Evolutionary conservation across 2,329 filamentous ascomycete genomes (phyloP), one percentile per base, ranked within the genome.

Genomic region (Penicillium nordicum): DNA sequence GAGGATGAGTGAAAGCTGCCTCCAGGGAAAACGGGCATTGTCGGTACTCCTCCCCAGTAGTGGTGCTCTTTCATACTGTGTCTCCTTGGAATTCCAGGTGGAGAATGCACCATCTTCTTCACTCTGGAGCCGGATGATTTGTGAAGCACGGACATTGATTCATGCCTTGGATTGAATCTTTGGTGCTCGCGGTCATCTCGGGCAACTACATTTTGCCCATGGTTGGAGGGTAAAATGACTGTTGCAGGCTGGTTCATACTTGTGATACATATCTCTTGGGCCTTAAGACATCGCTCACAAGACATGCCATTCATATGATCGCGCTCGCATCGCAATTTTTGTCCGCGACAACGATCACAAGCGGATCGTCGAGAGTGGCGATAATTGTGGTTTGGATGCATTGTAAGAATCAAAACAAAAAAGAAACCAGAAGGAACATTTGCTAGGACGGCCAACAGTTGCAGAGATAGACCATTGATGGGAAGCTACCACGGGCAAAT

Each of bases 251-350:
- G 63, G 5, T 58, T 57, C 11, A 65, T 18, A 29, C 53, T 66
- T 7, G 63, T 66, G 18, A 61, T 62, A 40, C 64, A 66, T 14
- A 58, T 32, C 11, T 63, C 63, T n/a, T 64, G 63, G 25, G 64
- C 64, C 46, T 66, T 66, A 27, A 65, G 58, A 40, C 64, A 66
- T 36, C 64, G 58, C 32, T 66, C 64, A 27, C 64, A 66, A 18
- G 63, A 64, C 53, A 56, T 57, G 29, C 63, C 60, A 50, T 60
- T 57, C 23, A 60, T 48, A 38, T 60, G 62, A 38, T 61, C 62
- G 23, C 64, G 63, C 38, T 66, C 63, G 53, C 64, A 66, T 16
- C 64, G 58, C 10, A 66, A 43, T 38, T 66, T 66, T 38, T 65
- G 65, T 23, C 64, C 64, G 18, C 64, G 64, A 42, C 64, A 66